These are phyloP conservation scores for Vitis riparia DNA, from an alignment of 164 flowering plant genomes.

Conservation along the genomic window DNA sequence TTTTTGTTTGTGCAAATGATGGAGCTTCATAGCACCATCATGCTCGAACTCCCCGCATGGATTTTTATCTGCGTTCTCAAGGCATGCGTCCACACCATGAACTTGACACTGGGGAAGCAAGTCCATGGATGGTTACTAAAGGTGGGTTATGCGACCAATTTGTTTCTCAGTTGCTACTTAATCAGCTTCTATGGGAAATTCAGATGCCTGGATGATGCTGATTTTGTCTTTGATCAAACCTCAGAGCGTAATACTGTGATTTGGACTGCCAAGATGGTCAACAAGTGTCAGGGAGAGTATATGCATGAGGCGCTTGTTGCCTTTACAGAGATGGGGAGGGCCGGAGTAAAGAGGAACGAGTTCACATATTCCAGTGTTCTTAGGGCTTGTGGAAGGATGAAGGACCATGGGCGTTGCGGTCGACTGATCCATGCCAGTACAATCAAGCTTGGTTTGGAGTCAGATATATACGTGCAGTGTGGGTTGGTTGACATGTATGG, in stretches of 20 bases:
- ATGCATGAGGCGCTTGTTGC: constrained; percentile 32
- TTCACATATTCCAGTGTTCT: constrained; percentile 52
- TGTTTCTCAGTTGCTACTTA: constrained; percentile 37
- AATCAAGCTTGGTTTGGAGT: constrained; percentile 50
- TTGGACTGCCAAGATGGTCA: constrained; percentile 56
- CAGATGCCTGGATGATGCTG: constrained; percentile 27
- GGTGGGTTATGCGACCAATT: constrained; percentile 25
- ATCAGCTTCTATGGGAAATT: constrained; percentile 52
- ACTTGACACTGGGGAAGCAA: constrained; percentile 48
- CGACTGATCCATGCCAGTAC: constrained; percentile 56
- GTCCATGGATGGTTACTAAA: constrained; percentile 56
- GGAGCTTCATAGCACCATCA: not conserved
- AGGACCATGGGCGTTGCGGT: constrained; percentile 36
- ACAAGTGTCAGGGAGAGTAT: constrained; percentile 30
- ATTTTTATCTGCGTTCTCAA: constrained; percentile 44
- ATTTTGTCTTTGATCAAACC: constrained; percentile 40
- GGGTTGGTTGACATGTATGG: constrained; percentile 68
- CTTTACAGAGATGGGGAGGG: constrained; percentile 54
- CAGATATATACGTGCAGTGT: constrained; percentile 42
- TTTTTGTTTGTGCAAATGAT: constrained; percentile 37
- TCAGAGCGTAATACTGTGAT: constrained; percentile 32
- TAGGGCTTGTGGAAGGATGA: constrained; percentile 52
- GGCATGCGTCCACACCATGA: constrained; percentile 36
- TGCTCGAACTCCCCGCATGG: constrained; percentile 23
- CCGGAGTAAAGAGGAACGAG: constrained; percentile 42